Base-by-base conservation (phyloP, 768 basidiomycete species). In the Daedaleopsis nitida region DNA sequence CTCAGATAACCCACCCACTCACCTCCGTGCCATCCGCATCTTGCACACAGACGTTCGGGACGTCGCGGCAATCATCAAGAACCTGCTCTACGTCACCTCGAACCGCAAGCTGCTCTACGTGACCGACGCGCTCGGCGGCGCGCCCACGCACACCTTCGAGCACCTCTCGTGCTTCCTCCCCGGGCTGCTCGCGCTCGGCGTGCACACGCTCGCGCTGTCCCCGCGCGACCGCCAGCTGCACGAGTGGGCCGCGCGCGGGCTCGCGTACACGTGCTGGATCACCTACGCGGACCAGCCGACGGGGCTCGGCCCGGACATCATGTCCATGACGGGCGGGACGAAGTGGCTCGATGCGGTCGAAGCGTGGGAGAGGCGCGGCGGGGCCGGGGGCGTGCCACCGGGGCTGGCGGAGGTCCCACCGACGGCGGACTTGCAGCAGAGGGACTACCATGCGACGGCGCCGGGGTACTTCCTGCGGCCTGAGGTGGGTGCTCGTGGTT, bases 161-260 rank as follows among this genome's bases (percentile, higher is more conserved):
- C 91, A 93, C 68, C 76, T 93, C 43, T 86, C 90, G 11, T 92
- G 91, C 73, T 93, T 92, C 76, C 80, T 91, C 50, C 91, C 90
- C 0, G 91, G 88, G 21, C 73, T 91, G 13, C 78, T 93, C 52
- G 88, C 91, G 5, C 78, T 93, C 5, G 91, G 91, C 27, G 88
- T 76, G 2, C 82, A 85, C 58, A 82, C 81, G 5, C 80, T 92
- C 52, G 83, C 83, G 24, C 74, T 87, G 53, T 78, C 86, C 7
- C 73, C 86, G 8, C 71, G 75, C 17, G 72, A 69, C 13, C 77
- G 78, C 51, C 78, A 86, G 12, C 69, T 86, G 24, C 90, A 92
- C 68, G 71, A 83, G 57, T 91, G 87, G 88, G 91, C 88, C 2
- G 91, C 91, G 0, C 80, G 87, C 65, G 91, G 88, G 16, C 77